Percentiles rank a stretch among this genome's conserved stretches.
Conservation (phyloP, 345 rosid species). For the Citrus glauca region DNA sequence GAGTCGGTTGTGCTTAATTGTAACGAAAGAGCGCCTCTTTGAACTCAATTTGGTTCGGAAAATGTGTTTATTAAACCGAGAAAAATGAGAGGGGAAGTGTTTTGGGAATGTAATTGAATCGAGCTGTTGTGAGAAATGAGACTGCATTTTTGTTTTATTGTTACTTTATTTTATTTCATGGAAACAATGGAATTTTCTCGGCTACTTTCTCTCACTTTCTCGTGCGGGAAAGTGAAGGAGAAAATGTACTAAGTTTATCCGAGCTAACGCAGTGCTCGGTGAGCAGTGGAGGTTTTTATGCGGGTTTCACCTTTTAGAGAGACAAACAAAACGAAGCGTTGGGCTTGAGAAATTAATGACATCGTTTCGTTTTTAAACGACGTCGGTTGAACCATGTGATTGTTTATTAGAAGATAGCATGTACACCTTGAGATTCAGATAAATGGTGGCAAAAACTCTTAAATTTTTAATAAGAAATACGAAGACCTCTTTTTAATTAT, state of each 20-base stretch:
- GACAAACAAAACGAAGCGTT: not conserved
- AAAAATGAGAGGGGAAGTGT: constrained; percentile 10
- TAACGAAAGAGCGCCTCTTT: constrained; percentile 11
- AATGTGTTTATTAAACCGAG: constrained; percentile 9
- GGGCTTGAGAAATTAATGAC: not conserved
- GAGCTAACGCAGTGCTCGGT: not conserved
- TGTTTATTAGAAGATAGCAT: too few species aligned
- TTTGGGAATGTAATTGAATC: constrained; percentile 28
- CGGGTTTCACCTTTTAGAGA: not conserved
- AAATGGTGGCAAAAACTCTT: rapidly evolving
- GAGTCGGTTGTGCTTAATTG: constrained; percentile 11
- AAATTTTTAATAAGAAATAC: too few species aligned
- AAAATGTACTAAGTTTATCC: constrained; percentile 3
- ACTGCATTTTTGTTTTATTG: constrained; percentile 29
- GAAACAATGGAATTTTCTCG: not conserved
- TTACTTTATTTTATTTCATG: constrained; percentile 4
- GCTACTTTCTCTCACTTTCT: constrained; percentile 11
- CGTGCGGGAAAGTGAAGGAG: constrained; percentile 16
- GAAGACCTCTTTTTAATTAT: too few species aligned
- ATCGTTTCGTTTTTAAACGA: too few species aligned
- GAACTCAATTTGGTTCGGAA: constrained; percentile 17
- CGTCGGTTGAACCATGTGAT: too few species aligned
- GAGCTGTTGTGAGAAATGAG: constrained; percentile 36
- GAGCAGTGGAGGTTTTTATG: not conserved
- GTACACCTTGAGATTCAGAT: rapidly evolving